Conservation (phyloP, 441 rosid genomes). For the Metrosideros polymorpha region DNA sequence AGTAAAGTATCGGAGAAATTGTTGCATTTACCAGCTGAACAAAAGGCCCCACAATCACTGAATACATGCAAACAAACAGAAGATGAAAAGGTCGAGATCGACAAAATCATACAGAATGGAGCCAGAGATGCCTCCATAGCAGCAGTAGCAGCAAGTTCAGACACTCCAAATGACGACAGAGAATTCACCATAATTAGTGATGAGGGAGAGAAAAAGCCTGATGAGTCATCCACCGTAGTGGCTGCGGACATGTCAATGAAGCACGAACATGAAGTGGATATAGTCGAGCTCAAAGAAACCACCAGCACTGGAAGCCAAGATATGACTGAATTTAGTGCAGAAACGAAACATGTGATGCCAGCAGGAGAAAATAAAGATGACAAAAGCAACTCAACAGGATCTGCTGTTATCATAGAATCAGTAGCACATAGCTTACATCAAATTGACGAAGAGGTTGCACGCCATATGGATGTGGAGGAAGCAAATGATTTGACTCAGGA, state of each 20-base stretch:
- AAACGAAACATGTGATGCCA: not conserved
- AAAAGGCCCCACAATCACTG: constrained; percentile 1
- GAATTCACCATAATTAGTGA: constrained; percentile 4
- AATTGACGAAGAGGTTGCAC: not conserved
- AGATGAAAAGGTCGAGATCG: constrained; percentile 3
- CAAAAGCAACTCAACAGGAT: not conserved
- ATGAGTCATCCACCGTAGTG: constrained; percentile 1
- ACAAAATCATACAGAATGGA: not conserved
- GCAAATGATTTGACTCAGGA: constrained; percentile 1
- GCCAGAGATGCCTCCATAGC: constrained; percentile 1
- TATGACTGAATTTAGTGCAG: constrained; percentile 1
- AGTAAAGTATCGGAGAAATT: constrained; percentile 5
- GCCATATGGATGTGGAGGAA: constrained; percentile 6
- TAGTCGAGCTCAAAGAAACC: constrained; percentile 6
- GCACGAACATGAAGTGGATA: constrained; percentile 5
- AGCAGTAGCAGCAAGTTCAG: constrained; percentile 4
- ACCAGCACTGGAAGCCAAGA: not conserved
- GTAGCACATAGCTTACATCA: constrained; percentile 8
- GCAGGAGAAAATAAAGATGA: not conserved
- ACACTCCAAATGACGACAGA: constrained; percentile 9
- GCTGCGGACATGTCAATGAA: constrained; percentile 4
- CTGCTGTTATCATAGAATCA: not conserved
- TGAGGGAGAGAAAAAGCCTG: constrained; percentile 2
- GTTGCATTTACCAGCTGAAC: constrained; percentile 1
- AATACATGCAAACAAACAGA: constrained; percentile 6